These are phyloP conservation scores for Fusarium chlamydosporum DNA, from an alignment of 2,329 filamentous ascomycete genomes.

Conservation along the genomic window DNA sequence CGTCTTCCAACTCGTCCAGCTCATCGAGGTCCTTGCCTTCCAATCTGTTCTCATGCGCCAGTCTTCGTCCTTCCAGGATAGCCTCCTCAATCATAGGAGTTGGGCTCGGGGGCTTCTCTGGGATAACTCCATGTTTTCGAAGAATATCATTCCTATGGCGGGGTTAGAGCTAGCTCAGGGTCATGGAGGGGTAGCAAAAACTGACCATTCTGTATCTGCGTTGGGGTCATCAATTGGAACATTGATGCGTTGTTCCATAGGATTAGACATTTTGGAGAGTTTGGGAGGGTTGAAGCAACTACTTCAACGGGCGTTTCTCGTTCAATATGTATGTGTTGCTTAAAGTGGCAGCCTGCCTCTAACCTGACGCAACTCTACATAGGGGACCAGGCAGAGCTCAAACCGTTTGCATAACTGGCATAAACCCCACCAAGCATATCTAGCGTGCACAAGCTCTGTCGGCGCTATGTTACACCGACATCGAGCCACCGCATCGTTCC, in stretches of 20 bases:
- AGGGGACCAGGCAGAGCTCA: conserved; percentile 27
- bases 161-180: conserved; percentile 47
- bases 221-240: conserved; percentile 96
- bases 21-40: conserved; percentile 97
- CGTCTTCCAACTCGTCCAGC: conserved; percentile 91
- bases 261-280: conserved; percentile 68
- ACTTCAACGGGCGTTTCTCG: background rate
- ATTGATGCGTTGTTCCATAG: conserved; percentile 73
- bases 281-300: background rate
- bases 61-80: conserved; percentile 81
- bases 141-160: conserved; percentile 92
- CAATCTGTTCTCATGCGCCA: conserved; percentile 91
- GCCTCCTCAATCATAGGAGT: conserved; percentile 98
- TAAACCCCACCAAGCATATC: conserved; percentile 32
- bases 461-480: conserved; percentile 48
- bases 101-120: conserved; percentile 96
- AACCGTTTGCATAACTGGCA: conserved; percentile 43
- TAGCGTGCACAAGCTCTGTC: conserved; percentile 40
- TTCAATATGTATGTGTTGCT: conserved; percentile 25
- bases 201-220: conserved; percentile 95
- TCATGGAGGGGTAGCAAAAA: conserved; percentile 56
- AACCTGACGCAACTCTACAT: conserved; percentile 26
- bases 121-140: conserved; percentile 94
- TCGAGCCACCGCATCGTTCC: background rate
- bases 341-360: conserved; percentile 42